A percentile compares a stretch with the other conserved stretches of the same genome.
Evolutionary conservation across 2,329 filamentous ascomycete genomes (phyloP).

Genomic region (Fusarium virguliforme): DNA sequence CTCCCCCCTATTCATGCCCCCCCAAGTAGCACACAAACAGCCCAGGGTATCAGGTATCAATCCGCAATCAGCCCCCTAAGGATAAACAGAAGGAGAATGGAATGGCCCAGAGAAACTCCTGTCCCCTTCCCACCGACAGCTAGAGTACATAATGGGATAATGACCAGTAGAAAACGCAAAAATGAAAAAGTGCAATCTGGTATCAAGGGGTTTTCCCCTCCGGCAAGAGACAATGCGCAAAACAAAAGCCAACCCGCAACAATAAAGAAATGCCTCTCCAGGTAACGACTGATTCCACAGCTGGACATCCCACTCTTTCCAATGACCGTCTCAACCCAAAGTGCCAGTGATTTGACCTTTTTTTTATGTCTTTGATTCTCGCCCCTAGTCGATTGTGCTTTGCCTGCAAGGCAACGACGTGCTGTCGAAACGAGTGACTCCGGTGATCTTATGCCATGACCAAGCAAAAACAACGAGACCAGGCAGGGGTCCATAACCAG

Average conservation of each 20-base stretch:
- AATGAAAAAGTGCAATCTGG: slow-evolving; percentile 42
- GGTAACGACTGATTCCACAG: slow-evolving; percentile 1
- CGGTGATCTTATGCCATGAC: slow-evolving; percentile 31
- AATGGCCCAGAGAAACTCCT: slow-evolving; percentile 36
- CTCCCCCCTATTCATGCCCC: slow-evolving; percentile 4
- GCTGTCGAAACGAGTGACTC: slow-evolving; percentile 37
- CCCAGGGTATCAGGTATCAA: slow-evolving; percentile 41
- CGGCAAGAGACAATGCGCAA: slow-evolving; percentile 23
- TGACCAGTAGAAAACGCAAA: slow-evolving; percentile 2
- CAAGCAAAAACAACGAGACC: slow-evolving; percentile 19
- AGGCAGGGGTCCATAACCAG: background rate
- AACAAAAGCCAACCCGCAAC: slow-evolving; percentile 18
- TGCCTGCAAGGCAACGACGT: slow-evolving; percentile 24
- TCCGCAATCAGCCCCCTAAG: slow-evolving; percentile 20
- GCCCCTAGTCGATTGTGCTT: slow-evolving; percentile 19
- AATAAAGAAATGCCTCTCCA: slow-evolving; percentile 13
- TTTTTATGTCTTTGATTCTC: background rate
- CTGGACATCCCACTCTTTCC: background rate
- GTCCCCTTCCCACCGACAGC: slow-evolving; percentile 22
- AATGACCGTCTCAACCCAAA: slow-evolving; percentile 1
- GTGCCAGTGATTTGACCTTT: background rate
- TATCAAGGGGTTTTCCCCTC: slow-evolving; percentile 31
- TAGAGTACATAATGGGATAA: slow-evolving; percentile 15
- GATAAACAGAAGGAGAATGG: slow-evolving; percentile 33
- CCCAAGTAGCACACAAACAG: slow-evolving; percentile 18